These are phyloP conservation scores for Coccomyxa subellipsoidea DNA, from an alignment of 163 green algal species.

Conservation along the genomic window DNA sequence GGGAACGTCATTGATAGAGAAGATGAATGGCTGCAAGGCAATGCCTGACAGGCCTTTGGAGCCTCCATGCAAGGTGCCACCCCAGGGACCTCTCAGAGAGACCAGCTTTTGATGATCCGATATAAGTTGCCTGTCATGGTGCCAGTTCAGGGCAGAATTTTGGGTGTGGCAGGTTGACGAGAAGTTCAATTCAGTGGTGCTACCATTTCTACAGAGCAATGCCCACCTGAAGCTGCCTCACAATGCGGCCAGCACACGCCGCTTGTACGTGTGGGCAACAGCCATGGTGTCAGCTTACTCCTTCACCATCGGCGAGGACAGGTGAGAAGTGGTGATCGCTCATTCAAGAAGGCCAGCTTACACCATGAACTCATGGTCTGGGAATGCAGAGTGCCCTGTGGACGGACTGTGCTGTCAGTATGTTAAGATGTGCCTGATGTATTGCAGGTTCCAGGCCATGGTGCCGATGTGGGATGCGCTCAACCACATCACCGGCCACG, in stretches of 20 bases:
- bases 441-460: conserved; percentile 6
- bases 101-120: background rate
- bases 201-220: background rate
- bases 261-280: conserved; percentile 7
- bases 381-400: background rate
- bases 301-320: conserved; percentile 3
- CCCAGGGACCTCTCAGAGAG: too few species aligned
- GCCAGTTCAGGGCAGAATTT: too few species aligned
- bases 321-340: too few species aligned
- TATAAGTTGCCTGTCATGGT: background rate
- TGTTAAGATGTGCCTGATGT: background rate
- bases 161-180: background rate
- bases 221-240: background rate
- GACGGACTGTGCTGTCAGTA: background rate
- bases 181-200: background rate
- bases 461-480: conserved; percentile 11
- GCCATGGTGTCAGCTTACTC: conserved; percentile 1
- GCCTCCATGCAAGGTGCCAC: background rate
- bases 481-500: conserved; percentile 4
- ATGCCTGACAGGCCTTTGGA: background rate
- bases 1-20: background rate
- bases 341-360: too few species aligned
- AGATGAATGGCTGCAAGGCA: background rate
- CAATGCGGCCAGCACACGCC: background rate
- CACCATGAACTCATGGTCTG: too few species aligned